Conservation (phyloP, 345 rosid genomes). For the Brassica nigra region DNA sequence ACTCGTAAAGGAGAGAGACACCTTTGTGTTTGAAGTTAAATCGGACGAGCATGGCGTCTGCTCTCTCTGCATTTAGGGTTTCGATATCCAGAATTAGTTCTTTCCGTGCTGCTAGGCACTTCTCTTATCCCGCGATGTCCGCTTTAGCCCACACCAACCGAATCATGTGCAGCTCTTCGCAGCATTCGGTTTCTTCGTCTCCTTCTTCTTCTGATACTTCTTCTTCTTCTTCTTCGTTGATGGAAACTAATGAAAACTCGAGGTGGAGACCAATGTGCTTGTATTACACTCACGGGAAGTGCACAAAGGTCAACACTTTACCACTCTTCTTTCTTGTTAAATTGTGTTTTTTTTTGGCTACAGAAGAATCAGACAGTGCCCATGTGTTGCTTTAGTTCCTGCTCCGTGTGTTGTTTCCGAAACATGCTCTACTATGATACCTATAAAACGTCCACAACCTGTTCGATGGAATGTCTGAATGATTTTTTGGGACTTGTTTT, state of each 20-base stretch:
- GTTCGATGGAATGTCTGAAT: slow-evolving; percentile 48
- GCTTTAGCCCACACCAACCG: slow-evolving; percentile 26
- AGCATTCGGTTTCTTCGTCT: slow-evolving; percentile 36
- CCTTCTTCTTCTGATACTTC: slow-evolving; percentile 20
- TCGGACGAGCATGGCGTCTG: slow-evolving; percentile 39
- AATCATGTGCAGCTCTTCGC: slow-evolving; percentile 28
- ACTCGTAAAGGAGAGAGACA: not conserved
- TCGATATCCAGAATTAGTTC: slow-evolving; percentile 31
- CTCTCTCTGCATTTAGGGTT: slow-evolving; percentile 31
- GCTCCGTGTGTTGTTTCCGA: not conserved
- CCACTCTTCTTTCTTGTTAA: not conserved
- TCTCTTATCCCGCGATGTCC: slow-evolving; percentile 23
- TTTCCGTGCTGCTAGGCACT: slow-evolving; percentile 26
- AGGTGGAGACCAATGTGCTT: slow-evolving; percentile 84
- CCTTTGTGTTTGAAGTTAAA: not conserved
- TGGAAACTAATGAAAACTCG: slow-evolving; percentile 13
- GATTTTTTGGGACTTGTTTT: not conserved
- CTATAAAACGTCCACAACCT: slow-evolving; percentile 22
- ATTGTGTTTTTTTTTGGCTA: not conserved
- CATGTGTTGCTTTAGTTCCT: not conserved
- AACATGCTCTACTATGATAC: not conserved
- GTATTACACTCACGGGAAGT: slow-evolving; percentile 82
- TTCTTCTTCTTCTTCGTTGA: slow-evolving; percentile 35
- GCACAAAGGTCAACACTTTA: slow-evolving; percentile 57
- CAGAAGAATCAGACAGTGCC: not conserved